These are phyloP conservation scores for Aspergillus ochraceus DNA, from an alignment of 2,329 filamentous ascomycete species.

Conservation along the genomic window DNA sequence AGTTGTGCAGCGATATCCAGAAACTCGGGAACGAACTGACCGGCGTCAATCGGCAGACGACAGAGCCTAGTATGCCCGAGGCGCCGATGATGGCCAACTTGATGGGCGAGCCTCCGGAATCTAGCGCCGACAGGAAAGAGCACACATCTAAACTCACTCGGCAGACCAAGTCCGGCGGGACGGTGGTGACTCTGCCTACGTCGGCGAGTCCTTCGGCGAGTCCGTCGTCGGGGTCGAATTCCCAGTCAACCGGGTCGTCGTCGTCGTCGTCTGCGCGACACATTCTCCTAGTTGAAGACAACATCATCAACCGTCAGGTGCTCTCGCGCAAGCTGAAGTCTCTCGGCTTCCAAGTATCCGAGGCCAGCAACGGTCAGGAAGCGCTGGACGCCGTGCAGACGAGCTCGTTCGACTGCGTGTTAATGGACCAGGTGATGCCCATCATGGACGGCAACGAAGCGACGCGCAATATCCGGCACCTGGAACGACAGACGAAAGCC, in stretches of 20 bases:
- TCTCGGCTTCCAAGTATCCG: constrained; percentile 35
- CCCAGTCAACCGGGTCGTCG: background rate
- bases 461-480: constrained; percentile 65
- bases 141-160: constrained; percentile 12
- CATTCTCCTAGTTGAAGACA: constrained; percentile 47
- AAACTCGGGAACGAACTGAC: constrained; percentile 20
- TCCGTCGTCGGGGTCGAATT: background rate
- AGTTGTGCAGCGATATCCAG: constrained; percentile 19
- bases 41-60: constrained; percentile 10
- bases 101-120: constrained; percentile 9
- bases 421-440: constrained; percentile 84
- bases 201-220: background rate
- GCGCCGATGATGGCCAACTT: constrained; percentile 13
- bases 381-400: constrained; percentile 43
- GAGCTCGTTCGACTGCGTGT: constrained; percentile 58
- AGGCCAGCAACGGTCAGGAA: constrained; percentile 43
- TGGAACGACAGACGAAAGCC: constrained; percentile 53
- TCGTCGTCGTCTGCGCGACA: constrained; percentile 2
- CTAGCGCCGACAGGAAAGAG: constrained; percentile 5
- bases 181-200: background rate
- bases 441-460: constrained; percentile 80
- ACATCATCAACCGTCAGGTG: constrained; percentile 44
- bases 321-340: constrained; percentile 38
- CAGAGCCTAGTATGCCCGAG: constrained; percentile 15
- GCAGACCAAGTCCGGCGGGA: background rate